Evolutionary conservation across 306 rosid species (phyloP).

Genomic region (Vachellia pachyceras): DNA sequence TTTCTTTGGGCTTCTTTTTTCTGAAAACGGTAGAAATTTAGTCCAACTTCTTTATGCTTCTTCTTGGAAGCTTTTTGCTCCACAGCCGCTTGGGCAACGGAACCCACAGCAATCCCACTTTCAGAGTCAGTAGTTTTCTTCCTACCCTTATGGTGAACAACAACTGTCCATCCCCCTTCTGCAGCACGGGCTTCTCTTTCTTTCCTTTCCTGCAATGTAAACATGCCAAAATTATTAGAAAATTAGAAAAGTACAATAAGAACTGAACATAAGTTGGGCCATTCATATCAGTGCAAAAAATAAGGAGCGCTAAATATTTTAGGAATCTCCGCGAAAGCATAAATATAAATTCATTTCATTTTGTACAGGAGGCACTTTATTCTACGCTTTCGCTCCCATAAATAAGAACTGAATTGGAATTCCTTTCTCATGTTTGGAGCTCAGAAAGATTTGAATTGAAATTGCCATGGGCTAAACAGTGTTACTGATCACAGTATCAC

Average conservation of each 20-base stretch:
- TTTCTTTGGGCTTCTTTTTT: constrained; percentile 85
- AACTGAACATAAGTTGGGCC: background rate
- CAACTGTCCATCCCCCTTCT: constrained; percentile 93
- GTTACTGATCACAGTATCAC: background rate
- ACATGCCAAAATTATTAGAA: constrained; percentile 23
- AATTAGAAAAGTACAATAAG: constrained; percentile 4
- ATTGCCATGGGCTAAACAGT: background rate
- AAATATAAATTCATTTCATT: constrained; percentile 1
- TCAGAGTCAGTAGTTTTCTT: constrained; percentile 86
- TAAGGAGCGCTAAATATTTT: background rate
- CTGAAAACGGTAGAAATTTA: constrained; percentile 86
- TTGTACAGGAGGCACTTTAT: constrained; percentile 3
- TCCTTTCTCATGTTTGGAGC: constrained; percentile 24
- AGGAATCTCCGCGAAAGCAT: background rate
- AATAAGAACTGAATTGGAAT: background rate
- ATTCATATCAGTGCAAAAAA: constrained; percentile 14
- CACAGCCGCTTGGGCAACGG: constrained; percentile 75
- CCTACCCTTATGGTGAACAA: constrained; percentile 85
- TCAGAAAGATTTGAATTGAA: background rate
- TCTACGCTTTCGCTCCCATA: background rate
- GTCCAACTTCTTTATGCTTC: constrained; percentile 67
- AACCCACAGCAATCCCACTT: constrained; percentile 79
- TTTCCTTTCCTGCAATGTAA: constrained; percentile 65
- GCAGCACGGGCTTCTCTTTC: constrained; percentile 74
- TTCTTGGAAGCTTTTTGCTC: constrained; percentile 69